Evolutionary conservation across 306 rosid species (phyloP), one percentile per base, ranked within the genome.

Genomic region (Hylodesmum podocarpum): DNA sequence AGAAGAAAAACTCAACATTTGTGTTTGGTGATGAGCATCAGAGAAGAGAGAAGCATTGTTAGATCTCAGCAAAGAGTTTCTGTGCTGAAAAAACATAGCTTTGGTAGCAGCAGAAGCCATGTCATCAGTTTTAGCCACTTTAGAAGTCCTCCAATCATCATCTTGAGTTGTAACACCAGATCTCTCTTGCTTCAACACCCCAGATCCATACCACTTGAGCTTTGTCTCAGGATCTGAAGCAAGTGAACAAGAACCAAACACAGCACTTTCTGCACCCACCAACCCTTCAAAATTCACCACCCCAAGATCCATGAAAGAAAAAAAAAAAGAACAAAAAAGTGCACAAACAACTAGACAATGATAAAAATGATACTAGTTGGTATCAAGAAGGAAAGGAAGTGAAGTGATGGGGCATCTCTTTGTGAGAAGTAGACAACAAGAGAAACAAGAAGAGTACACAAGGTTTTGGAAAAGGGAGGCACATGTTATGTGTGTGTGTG

Each of bases 1-100:
- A 49, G 91, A 80, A 70, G 96, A 87, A 70, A 94, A 94, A 82
- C 97, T 89, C 37, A 94, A 87, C 90, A 91, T 85, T 81, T 90
- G 92, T 2, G 49, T n/a, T n/a, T n/a, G n/a, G n/a, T n/a, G n/a
- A n/a, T n/a, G n/a, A n/a, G n/a, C 14, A 75, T 84, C 88, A 77
- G 86, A 84, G 44, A 79, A 78, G 18, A 82, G 71, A 77, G 81
- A 3, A 36, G 70, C 61, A 66, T 81, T 88, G 34, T 29, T 29
- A 87, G 97, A 87, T 87, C 90, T 87, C 78, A 86, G 82, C 15
- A 66, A 51, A 31, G 81, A 19, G 62, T 40, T 40, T 1, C 3
- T 9, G 14, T 33, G 51, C 21, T 66, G 78, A 3, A 76, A 61
- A 75, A 82, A 78, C 81, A 83, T 81, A 69, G 77, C 68, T 54